Percentiles rank a stretch among this genome's conserved stretches.
These are phyloP conservation scores for Hibiscus syriacus DNA, from an alignment of 345 rosid genomes.

Conservation along the genomic window DNA sequence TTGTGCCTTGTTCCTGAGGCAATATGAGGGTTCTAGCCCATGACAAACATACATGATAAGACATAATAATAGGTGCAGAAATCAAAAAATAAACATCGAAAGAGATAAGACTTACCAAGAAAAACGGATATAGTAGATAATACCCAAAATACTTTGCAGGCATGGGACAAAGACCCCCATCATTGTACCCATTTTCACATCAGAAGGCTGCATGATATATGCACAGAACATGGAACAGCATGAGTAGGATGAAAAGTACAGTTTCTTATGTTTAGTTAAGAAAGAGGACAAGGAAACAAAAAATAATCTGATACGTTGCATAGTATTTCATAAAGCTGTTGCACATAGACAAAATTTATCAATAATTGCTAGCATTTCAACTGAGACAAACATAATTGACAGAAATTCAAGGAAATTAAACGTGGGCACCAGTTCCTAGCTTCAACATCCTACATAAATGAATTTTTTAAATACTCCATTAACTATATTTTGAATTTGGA, in stretches of 20 bases:
- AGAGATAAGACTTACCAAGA: constrained; percentile 54
- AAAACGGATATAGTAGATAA: constrained; percentile 96
- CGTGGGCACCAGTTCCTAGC: background rate
- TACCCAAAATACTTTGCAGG: constrained; percentile 96
- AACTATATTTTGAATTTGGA: background rate
- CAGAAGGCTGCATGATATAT: constrained; percentile 51
- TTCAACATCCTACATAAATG: background rate
- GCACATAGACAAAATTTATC: background rate
- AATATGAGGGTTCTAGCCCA: background rate
- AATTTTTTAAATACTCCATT: background rate
- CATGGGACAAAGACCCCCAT: constrained; percentile 99
- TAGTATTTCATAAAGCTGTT: background rate
- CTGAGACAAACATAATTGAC: background rate
- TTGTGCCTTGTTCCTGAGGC: background rate
- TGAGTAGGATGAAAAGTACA: constrained; percentile 12
- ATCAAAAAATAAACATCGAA: background rate
- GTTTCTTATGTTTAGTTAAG: background rate
- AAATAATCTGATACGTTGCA: background rate
- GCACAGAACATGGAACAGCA: constrained; percentile 21
- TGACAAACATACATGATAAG: background rate
- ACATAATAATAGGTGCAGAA: constrained; percentile 1
- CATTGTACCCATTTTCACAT: constrained; percentile 83
- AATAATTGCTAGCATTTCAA: background rate
- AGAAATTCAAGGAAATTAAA: background rate
- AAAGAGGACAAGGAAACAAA: background rate